Percentiles rank a stretch among this genome's conserved stretches.
phyloP scores from a whole-genome alignment of 1,284 basidiomycete species.

The Chalciporus piperatoides region DNA sequence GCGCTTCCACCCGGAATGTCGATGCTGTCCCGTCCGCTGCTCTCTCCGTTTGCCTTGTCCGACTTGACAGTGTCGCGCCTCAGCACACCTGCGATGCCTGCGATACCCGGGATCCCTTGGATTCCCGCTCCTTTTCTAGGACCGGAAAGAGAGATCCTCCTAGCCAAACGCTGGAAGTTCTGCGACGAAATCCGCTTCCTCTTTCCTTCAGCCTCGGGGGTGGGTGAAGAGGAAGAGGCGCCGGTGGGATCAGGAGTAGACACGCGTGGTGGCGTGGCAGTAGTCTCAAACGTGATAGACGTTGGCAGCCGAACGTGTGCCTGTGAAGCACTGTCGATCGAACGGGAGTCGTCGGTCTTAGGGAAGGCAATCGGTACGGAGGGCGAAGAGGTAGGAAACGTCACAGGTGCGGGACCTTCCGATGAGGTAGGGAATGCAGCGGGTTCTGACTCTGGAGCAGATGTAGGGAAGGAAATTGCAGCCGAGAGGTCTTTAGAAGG shows the following conservation, averaged over 20 bases:
- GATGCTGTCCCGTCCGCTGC: conserved; percentile 20
- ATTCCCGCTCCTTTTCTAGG: conserved; percentile 53
- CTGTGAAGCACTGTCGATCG: conserved; percentile 29
- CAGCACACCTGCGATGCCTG: conserved; percentile 29
- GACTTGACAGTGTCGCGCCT: conserved; percentile 36
- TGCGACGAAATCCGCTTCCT: conserved; percentile 75
- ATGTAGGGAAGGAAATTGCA: conserved; percentile 18
- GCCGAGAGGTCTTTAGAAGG: conserved; percentile 22
- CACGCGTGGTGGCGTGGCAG: conserved; percentile 42
- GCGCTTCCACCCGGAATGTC: conserved; percentile 31
- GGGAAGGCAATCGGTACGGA: conserved; percentile 43
- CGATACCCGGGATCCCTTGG: conserved; percentile 45
- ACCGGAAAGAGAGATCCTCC: conserved; percentile 65
- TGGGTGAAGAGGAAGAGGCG: conserved; percentile 49
- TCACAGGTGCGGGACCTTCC: conserved; percentile 16
- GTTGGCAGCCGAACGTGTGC: conserved; percentile 28
- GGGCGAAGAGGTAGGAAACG: conserved; percentile 27
- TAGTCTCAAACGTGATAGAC: conserved; percentile 48
- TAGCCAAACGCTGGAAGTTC: conserved; percentile 75
- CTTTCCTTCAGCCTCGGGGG: conserved; percentile 67
- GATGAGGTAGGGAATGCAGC: conserved; percentile 13
- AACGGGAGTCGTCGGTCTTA: conserved; percentile 32
- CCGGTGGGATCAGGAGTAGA: conserved; percentile 59
- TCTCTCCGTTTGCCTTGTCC: conserved; percentile 26
- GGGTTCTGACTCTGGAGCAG: conserved; percentile 12